These are phyloP conservation scores for Ceratobasidium sp. DNA, from an alignment of 1,284 basidiomycete genomes.

Conservation along the genomic window DNA sequence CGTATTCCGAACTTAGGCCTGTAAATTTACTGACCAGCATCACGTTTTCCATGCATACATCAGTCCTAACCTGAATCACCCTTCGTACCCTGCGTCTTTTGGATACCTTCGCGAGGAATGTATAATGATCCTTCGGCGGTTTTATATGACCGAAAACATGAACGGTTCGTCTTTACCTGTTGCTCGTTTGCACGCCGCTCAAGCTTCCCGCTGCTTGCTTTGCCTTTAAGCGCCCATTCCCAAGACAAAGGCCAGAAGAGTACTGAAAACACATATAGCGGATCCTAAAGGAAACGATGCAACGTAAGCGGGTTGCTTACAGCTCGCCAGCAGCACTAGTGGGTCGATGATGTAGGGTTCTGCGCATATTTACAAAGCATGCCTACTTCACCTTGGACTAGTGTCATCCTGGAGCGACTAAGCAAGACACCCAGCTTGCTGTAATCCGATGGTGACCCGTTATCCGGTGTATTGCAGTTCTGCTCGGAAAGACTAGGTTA, in stretches of 20 bases:
- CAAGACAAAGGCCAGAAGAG: conserved; percentile 76
- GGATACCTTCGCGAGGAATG: conserved; percentile 93
- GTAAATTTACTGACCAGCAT: conserved; percentile 3
- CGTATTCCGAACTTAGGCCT: conserved; percentile 54
- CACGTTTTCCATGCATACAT: conserved; percentile 21
- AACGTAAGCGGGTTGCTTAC: background rate
- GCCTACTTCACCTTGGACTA: too few species aligned
- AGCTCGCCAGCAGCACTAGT: background rate
- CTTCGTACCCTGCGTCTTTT: conserved; percentile 80
- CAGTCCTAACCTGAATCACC: conserved; percentile 77
- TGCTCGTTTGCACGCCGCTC: background rate
- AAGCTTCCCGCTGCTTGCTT: background rate
- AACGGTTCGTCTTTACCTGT: conserved; percentile 72
- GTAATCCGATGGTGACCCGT: too few species aligned
- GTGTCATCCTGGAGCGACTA: too few species aligned
- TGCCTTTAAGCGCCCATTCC: conserved; percentile 74
- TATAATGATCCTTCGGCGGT: conserved; percentile 93
- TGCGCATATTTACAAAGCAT: too few species aligned
- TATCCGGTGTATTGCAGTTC: too few species aligned
- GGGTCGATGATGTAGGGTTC: background rate
- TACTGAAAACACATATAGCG: conserved; percentile 78
- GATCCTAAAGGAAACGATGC: background rate
- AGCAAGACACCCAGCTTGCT: too few species aligned
- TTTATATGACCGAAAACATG: conserved; percentile 95
- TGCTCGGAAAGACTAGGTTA: too few species aligned